A percentile compares a stretch with the other conserved stretches of the same genome.
These are phyloP conservation scores for Neopestalotiopsis sp. DNA, from an alignment of 2,329 filamentous ascomycete species.

Conservation along the genomic window DNA sequence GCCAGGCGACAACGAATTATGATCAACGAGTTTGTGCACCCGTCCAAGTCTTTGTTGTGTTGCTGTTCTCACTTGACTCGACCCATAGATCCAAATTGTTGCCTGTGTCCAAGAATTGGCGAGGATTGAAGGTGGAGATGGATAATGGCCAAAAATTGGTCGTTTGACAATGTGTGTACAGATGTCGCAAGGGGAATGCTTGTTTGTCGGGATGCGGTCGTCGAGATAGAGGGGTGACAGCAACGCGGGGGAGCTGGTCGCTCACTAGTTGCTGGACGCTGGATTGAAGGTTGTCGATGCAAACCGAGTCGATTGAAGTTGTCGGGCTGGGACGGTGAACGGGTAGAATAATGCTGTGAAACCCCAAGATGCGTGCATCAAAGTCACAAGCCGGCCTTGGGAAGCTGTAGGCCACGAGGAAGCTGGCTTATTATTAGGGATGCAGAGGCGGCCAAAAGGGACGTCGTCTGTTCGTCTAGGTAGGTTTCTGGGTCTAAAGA, in stretches of 20 bases:
- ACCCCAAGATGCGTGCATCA: not conserved
- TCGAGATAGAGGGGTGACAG: slow-evolving; percentile 1
- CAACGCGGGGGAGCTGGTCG: slow-evolving; percentile 5
- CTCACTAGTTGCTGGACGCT: not conserved
- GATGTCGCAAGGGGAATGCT: slow-evolving; percentile 8
- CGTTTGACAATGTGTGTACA: not conserved
- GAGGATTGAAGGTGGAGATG: not conserved
- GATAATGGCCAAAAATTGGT: not conserved
- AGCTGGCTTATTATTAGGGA: not conserved
- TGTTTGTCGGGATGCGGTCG: slow-evolving; percentile 16
- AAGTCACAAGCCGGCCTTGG: not conserved
- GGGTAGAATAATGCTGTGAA: not conserved
- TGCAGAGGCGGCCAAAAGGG: not conserved
- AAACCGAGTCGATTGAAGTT: slow-evolving; percentile 13
- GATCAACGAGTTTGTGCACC: not conserved
- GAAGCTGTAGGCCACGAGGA: not conserved
- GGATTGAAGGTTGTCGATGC: slow-evolving; percentile 11
- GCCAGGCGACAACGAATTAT: not conserved
- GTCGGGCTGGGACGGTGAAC: not conserved
- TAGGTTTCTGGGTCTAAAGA: not conserved
- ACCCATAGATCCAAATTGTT: not conserved
- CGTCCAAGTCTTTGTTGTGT: not conserved
- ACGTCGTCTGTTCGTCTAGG: not conserved
- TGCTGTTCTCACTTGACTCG: not conserved
- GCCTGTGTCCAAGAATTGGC: not conserved